Evolutionary conservation across 768 basidiomycete genomes (phyloP), one percentile per base, ranked within the genome.

Genomic region (Trametes sanguinea): DNA sequence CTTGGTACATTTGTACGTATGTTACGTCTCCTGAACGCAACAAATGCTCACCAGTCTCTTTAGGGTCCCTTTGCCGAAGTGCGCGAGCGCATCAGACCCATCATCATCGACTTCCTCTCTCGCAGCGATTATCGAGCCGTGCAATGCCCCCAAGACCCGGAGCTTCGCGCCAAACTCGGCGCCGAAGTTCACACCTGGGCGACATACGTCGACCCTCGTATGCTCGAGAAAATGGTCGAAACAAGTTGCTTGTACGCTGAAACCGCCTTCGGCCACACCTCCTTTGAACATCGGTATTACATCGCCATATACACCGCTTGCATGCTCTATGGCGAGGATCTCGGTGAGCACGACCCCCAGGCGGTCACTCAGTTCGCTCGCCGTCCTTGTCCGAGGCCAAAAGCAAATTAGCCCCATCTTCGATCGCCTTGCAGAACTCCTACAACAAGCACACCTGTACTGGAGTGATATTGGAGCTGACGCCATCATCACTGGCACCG

Each of bases 221-320:
- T 63, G 57, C 39, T 55, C 2, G 53, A 37, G 7, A 63, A 63
- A 47, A 63, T 63, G 53, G 6, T 63, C 3, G 62, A 63, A n/a
- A 63, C 62, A 14, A 59, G 57, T 57, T 63, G 62, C 14, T 50
- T 57, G 10, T 63, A 63, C 47, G 62, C 53, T 4, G 62, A 63
- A 51, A 59, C 62, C 17, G 57, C 63, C 2, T 67, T 63, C 56
- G 54, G 56, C 35, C 67, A 67, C 56, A 63, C 62, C 27, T 50
- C 57, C 13, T 54, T 43, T 39, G 62, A 58, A 17, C 62, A 63
- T 47, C 62, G 70, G 42, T 69, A 78, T 11, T 73, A 73, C 65
- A 76, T 81, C 44, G 74, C 76, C 6, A 68, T 81, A 16, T 81
- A 73, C 61, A 81, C 80, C 2, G 73, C 78, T 0, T 76, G 73